Evolutionary conservation across 148 eudicot genomes (phyloP).

Genomic region (Simmondsia chinensis): DNA sequence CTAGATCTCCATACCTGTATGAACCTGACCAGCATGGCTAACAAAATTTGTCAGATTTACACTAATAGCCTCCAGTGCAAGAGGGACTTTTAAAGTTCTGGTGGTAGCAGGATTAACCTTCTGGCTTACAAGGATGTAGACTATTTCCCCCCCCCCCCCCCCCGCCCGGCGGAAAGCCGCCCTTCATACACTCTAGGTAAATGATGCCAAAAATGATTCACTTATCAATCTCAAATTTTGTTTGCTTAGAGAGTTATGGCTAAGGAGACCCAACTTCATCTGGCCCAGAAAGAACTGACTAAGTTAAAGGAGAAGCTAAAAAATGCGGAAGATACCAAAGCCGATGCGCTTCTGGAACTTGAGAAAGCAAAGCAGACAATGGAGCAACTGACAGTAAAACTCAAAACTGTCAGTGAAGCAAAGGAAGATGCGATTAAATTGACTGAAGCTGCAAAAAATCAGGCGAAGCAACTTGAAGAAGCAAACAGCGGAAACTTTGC

Average conservation of each 20-base stretch:
- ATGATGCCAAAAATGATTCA: background rate
- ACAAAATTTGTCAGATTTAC: too few relatives aligned
- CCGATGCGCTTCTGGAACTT: slow-evolving; percentile 71
- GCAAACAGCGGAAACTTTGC: slow-evolving; percentile 15
- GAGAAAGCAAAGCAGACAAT: slow-evolving; percentile 54
- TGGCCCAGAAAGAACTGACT: slow-evolving; percentile 74
- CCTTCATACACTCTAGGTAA: background rate
- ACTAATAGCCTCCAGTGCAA: too few relatives aligned
- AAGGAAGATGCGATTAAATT: slow-evolving; percentile 52
- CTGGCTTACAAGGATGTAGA: too few relatives aligned
- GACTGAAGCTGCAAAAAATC: slow-evolving; percentile 44
- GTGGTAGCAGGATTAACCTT: too few relatives aligned
- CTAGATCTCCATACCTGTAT: too few relatives aligned
- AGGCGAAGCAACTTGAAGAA: slow-evolving; percentile 41
- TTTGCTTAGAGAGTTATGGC: slow-evolving; percentile 62
- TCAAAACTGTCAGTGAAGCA: slow-evolving; percentile 38
- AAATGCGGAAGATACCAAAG: slow-evolving; percentile 74
- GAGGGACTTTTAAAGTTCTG: too few relatives aligned
- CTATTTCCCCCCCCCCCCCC: too few relatives aligned
- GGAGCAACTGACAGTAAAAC: slow-evolving; percentile 48
- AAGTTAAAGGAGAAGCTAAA: slow-evolving; percentile 67
- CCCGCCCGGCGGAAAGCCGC: too few relatives aligned
- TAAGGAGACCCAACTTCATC: slow-evolving; percentile 63
- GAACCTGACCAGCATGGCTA: too few relatives aligned
- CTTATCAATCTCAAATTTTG: background rate